phyloP scores from a whole-genome alignment of 345 rosid species.

The Rhizophora mangle region DNA sequence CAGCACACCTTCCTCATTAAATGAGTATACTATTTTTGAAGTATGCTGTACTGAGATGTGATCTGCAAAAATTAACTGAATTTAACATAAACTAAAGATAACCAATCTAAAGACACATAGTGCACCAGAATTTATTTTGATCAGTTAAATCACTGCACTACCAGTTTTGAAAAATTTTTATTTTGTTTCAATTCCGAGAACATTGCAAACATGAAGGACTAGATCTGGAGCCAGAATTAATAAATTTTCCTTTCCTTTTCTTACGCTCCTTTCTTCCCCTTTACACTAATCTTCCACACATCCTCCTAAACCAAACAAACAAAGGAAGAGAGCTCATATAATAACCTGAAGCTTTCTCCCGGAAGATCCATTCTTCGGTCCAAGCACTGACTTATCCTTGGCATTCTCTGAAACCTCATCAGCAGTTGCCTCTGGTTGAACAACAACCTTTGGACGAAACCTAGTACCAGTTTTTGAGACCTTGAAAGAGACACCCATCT shows the following conservation, averaged over 20 bases:
- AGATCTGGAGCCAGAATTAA: too few species aligned
- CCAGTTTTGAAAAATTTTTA: too few species aligned
- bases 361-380: constrained; percentile 22
- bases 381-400: constrained; percentile 28
- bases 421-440: constrained; percentile 32
- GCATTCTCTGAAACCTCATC: constrained; percentile 39
- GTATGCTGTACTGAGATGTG: constrained; percentile 1
- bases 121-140: too few species aligned
- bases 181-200: too few species aligned
- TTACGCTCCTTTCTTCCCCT: too few species aligned
- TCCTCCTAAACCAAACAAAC: too few species aligned
- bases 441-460: constrained; percentile 48
- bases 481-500: constrained; percentile 72
- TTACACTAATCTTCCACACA: too few species aligned
- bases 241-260: too few species aligned
- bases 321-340: too few species aligned
- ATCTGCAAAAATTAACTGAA: background rate
- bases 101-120: too few species aligned
- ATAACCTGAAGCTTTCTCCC: constrained; percentile 45
- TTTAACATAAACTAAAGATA: background rate
- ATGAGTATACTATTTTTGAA: background rate
- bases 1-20: background rate
- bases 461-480: constrained; percentile 60
- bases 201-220: too few species aligned
- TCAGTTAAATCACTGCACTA: too few species aligned